A percentile compares a stretch with the other conserved stretches of the same genome.
phyloP scores from a whole-genome alignment of 2,329 filamentous ascomycete genomes.

The Neonectria hederae region DNA sequence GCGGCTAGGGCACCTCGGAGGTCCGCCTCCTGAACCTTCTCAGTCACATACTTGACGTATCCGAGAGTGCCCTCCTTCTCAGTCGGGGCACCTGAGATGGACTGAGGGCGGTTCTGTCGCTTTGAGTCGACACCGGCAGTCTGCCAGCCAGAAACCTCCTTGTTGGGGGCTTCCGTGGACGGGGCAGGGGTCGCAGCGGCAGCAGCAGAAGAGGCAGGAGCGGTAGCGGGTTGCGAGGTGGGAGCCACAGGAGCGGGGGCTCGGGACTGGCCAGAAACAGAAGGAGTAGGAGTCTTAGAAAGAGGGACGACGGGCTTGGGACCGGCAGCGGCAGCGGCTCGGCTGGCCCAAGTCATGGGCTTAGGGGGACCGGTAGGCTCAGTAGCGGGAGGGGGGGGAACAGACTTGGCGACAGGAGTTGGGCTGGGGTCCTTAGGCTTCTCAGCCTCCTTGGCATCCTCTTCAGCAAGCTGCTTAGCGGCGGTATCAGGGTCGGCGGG shows the following conservation, averaged over 20 bases:
- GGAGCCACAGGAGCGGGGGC: conserved; percentile 56
- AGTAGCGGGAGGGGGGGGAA: conserved; percentile 50
- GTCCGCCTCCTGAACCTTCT: conserved; percentile 81
- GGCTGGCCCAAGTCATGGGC: conserved; percentile 81
- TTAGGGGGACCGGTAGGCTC: conserved; percentile 61
- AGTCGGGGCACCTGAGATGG: conserved; percentile 64
- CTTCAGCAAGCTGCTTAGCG: conserved; percentile 62
- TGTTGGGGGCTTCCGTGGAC: conserved; percentile 54
- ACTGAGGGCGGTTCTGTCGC: conserved; percentile 80
- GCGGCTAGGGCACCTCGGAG: conserved; percentile 76
- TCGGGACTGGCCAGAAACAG: conserved; percentile 59
- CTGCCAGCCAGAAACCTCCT: conserved; percentile 77
- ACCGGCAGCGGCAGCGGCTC: conserved; percentile 67
- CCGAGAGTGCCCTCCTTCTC: conserved; percentile 83
- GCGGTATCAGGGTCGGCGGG: conserved; percentile 59
- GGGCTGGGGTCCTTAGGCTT: conserved; percentile 72
- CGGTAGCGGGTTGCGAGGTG: conserved; percentile 48
- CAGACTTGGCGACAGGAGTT: conserved; percentile 57
- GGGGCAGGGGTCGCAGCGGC: conserved; percentile 54
- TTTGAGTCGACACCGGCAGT: conserved; percentile 86
- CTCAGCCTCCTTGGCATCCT: conserved; percentile 67
- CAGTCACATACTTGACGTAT: conserved; percentile 95
- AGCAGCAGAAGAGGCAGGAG: conserved; percentile 52
- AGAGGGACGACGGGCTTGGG: conserved; percentile 63
- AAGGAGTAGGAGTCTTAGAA: conserved; percentile 66